phyloP scores from a whole-genome alignment of 2,329 filamentous ascomycete genomes.

The Fusarium sp. region DNA sequence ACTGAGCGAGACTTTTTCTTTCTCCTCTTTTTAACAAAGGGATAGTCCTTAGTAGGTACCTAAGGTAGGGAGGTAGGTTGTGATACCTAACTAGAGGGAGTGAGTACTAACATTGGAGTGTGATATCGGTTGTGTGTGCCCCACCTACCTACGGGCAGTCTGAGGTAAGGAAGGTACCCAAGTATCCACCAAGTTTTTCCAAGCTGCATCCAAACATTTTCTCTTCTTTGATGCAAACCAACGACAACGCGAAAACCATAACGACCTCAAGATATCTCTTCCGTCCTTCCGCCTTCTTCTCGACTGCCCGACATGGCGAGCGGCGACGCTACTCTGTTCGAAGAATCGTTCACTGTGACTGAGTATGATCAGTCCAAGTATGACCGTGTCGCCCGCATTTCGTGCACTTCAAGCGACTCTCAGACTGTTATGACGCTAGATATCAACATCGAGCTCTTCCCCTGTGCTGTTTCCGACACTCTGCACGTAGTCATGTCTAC shows the following conservation, averaged over 20 bases:
- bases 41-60: not conserved
- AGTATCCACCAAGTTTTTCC: slow-evolving; percentile 35
- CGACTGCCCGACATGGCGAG: slow-evolving; percentile 45
- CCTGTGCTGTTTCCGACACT: slow-evolving; percentile 76
- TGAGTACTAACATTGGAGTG: not conserved
- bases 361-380: slow-evolving; percentile 87
- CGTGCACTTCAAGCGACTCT: slow-evolving; percentile 77
- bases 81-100: not conserved
- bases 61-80: not conserved
- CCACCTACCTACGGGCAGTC: slow-evolving; percentile 20
- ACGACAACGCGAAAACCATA: slow-evolving; percentile 7
- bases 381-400: slow-evolving; percentile 90
- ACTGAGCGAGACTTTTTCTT: not conserved
- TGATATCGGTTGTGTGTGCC: slow-evolving; percentile 25
- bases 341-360: slow-evolving; percentile 88
- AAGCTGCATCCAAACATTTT: slow-evolving; percentile 37
- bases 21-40: not conserved
- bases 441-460: slow-evolving; percentile 93
- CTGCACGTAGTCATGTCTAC: slow-evolving; percentile 85
- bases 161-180: not conserved
- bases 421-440: slow-evolving; percentile 84
- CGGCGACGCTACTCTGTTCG: slow-evolving; percentile 91
- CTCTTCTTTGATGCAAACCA: slow-evolving; percentile 20
- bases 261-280: not conserved
- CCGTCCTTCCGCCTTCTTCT: not conserved